Base-by-base conservation (phyloP, 2,329 filamentous ascomycete species). In the Alternaria incomplexa region DNA sequence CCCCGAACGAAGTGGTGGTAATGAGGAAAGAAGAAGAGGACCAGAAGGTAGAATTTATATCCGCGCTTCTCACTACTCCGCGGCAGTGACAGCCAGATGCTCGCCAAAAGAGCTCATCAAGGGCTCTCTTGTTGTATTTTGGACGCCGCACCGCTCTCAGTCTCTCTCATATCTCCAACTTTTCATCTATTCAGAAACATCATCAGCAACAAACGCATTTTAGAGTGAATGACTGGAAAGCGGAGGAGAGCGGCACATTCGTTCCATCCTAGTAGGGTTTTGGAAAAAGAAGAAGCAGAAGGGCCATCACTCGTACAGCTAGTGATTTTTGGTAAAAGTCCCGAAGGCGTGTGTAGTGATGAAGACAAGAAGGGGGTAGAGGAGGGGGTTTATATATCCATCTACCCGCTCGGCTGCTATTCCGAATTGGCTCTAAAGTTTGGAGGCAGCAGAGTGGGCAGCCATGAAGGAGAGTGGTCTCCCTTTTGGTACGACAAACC, bases 51-150 rank as follows among this genome's bases (percentile, higher is more conserved):
- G 6, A 2, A n/a, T n/a, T 36, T 36, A 36, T n/a, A 36, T 0
- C 32, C 7, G 15, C 32, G 8, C 2, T 0, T 36, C 1, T 0
- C 4, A 10, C 32, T 36, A n/a, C 13, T 36, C 13, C 6, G 13
- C 13, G 2, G 6, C 0, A 15, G 6, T 15, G 3, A 15, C 30
- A 6, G 6, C 30, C 12, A 32, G 30, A 15, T 32, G 6, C 12
- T 32, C 30, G 30, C 30, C 6, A 32, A 4, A 32, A 2, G 3
- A 32, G 30, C 30, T 32, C 30, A 32, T 32, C 1, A 7, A 32
- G 6, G 12, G 12, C 30, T 15, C 1, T 32, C 2, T 32, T 7
- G 12, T 5, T 8, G 6, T 32, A 4, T 32, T 32, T 32, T 32
- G 6, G 1, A 15, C 6, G 15, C 30, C 30, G 1, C 30, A 32